phyloP scores from a whole-genome alignment of 1,139 yeast genomes.

The Saccharomyces pastorianus region DNA sequence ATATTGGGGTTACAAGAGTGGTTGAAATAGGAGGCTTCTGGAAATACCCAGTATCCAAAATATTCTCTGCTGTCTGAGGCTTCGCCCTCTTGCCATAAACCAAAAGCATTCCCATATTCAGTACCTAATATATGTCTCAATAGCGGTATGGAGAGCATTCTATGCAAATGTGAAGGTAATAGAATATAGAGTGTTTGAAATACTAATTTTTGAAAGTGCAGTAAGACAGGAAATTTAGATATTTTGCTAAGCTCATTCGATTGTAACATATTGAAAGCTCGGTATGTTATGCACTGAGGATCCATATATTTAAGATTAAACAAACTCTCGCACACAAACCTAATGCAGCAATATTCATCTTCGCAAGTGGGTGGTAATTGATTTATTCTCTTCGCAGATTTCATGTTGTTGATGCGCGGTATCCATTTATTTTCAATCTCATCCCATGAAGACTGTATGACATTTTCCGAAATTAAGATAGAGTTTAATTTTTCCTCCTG shows the following conservation, averaged over 20 bases:
- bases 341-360: conserved; percentile 36
- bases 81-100: conserved; percentile 51
- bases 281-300: conserved; percentile 3
- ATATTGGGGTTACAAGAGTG: conserved; percentile 56
- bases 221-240: conserved; percentile 41
- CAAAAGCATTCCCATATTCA: conserved; percentile 68
- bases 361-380: conserved; percentile 32
- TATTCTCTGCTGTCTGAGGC: conserved; percentile 47
- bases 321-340: conserved; percentile 32
- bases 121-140: conserved; percentile 50
- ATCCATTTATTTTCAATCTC: conserved; percentile 35
- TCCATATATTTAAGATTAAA: conserved; percentile 16
- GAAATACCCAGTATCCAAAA: conserved; percentile 58
- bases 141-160: conserved; percentile 35
- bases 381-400: conserved; percentile 19
- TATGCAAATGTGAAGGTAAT: conserved; percentile 36
- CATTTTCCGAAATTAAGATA: conserved; percentile 6
- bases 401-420: conserved; percentile 21
- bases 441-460: conserved; percentile 27
- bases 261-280: conserved; percentile 41
- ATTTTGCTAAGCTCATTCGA: conserved; percentile 49
- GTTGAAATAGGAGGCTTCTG: conserved; percentile 63
- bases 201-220: conserved; percentile 44
- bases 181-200: conserved; percentile 44
- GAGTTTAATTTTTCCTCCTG: conserved; percentile 12